Conservation (phyloP, 1,139 yeast genomes). For the Kurtzmaniella natalensis region DNA sequence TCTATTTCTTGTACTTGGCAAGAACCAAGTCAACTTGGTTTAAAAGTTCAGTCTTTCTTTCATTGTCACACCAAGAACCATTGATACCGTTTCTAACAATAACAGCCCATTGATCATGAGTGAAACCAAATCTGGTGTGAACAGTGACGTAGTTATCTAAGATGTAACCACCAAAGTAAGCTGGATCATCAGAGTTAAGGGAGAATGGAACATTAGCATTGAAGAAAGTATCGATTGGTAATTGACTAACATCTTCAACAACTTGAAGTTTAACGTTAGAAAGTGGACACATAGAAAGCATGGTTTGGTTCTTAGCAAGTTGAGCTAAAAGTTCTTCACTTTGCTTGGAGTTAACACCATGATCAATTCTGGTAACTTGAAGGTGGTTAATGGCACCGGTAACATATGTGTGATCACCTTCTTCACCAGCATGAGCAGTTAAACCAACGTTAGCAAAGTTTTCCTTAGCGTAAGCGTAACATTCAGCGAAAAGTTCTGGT, state of each 20-base stretch:
- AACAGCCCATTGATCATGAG: constrained; percentile 50
- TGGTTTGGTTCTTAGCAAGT: constrained; percentile 47
- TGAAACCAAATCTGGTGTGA: constrained; percentile 60
- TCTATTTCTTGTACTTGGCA: constrained; percentile 29
- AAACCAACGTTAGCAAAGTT: constrained; percentile 49
- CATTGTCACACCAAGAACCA: constrained; percentile 66
- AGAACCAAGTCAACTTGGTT: constrained; percentile 43
- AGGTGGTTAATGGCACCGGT: constrained; percentile 51
- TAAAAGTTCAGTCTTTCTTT: constrained; percentile 45
- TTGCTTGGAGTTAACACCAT: constrained; percentile 64
- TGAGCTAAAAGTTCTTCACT: constrained; percentile 49
- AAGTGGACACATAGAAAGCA: constrained; percentile 72
- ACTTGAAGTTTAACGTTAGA: constrained; percentile 73
- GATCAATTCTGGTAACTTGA: constrained; percentile 68
- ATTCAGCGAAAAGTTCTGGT: constrained; percentile 59
- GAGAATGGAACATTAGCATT: constrained; percentile 67
- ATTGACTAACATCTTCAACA: constrained; percentile 58
- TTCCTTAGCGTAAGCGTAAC: constrained; percentile 47
- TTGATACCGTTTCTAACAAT: constrained; percentile 57
- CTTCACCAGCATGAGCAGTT: constrained; percentile 89
- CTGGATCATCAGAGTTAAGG: constrained; percentile 81
- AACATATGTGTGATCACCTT: constrained; percentile 69
- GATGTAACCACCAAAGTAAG: constrained; percentile 80
- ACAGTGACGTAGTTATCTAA: constrained; percentile 68
- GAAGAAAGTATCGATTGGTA: constrained; percentile 59